Evolutionary conservation across 371 early-diverging fungal species (phyloP).

Genomic region (Mycotypha africana): DNA sequence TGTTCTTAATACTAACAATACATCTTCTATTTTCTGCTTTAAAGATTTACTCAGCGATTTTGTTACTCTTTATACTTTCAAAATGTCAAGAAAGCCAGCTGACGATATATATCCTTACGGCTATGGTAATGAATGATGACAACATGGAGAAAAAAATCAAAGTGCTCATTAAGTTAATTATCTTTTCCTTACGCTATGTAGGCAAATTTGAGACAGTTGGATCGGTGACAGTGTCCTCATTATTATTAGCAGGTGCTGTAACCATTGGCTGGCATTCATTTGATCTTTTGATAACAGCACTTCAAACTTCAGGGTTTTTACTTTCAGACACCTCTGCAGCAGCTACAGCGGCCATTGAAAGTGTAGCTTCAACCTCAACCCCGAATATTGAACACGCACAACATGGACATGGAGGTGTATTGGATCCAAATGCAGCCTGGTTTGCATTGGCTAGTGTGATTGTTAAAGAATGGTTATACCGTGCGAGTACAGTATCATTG

Average conservation of each 20-base stretch:
- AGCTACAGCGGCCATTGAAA: slow-evolving; percentile 7
- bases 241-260: slow-evolving; percentile 55
- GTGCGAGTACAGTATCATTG: slow-evolving; percentile 41
- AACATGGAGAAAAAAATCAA: background rate
- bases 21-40: background rate
- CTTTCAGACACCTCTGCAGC: slow-evolving; percentile 15
- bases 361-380: background rate
- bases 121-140: slow-evolving; percentile 38
- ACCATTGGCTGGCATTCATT: slow-evolving; percentile 65
- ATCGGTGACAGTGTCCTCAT: slow-evolving; percentile 57
- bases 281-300: slow-evolving; percentile 39
- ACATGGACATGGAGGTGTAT: slow-evolving; percentile 13
- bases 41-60: slow-evolving; percentile 63
- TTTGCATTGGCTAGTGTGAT: slow-evolving; percentile 61
- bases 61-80: slow-evolving; percentile 66
- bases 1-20: too few relatives aligned
- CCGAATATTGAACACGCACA: background rate
- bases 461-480: slow-evolving; percentile 62
- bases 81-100: slow-evolving; percentile 56
- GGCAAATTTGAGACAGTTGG: slow-evolving; percentile 71
- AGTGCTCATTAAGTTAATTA: too few relatives aligned
- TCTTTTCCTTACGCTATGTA: slow-evolving; percentile 5
- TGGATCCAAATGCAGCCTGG: slow-evolving; percentile 72
- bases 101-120: slow-evolving; percentile 61
- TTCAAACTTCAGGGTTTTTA: slow-evolving; percentile 8